phyloP scores from a whole-genome alignment of 2,329 filamentous ascomycete genomes.

The Chalaropsis ovoidea region DNA sequence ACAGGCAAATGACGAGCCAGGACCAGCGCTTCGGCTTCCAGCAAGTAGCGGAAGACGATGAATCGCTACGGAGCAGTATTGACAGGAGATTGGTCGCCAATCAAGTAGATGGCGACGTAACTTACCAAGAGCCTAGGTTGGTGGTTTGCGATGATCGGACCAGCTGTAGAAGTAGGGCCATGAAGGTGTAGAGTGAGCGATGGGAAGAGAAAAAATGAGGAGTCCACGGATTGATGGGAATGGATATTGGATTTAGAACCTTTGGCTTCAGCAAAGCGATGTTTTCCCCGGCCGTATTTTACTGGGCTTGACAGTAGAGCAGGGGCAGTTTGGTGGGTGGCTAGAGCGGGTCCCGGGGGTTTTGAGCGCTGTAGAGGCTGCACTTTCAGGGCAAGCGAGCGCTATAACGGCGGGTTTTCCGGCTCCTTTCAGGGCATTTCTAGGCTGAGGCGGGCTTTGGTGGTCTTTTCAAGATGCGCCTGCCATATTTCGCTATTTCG shows the following conservation, averaged over 20 bases:
- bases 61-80: slow-evolving; percentile 13
- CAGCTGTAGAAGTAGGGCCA: slow-evolving; percentile 10
- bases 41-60: background rate
- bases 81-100: background rate
- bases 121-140: slow-evolving; percentile 16
- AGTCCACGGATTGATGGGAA: slow-evolving; percentile 17
- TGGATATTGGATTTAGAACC: background rate
- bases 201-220: slow-evolving; percentile 22
- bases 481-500: slow-evolving; percentile 15
- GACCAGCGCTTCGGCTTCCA: slow-evolving; percentile 11
- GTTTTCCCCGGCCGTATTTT: background rate
- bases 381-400: background rate
- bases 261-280: slow-evolving; percentile 10
- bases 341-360: slow-evolving; percentile 11
- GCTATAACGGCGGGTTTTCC: background rate
- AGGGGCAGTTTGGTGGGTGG: slow-evolving; percentile 1
- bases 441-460: slow-evolving; percentile 1
- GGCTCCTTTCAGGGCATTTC: background rate
- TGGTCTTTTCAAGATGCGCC: slow-evolving; percentile 18
- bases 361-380: background rate
- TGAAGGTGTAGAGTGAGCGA: slow-evolving; percentile 17
- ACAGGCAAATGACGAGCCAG: background rate
- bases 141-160: slow-evolving; percentile 21
- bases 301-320: slow-evolving; percentile 1
- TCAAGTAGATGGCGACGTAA: background rate